A percentile compares a stretch with the other conserved stretches of the same genome.
phyloP scores from a whole-genome alignment of 2,329 filamentous ascomycete genomes.

The Botrytis deweyae region DNA sequence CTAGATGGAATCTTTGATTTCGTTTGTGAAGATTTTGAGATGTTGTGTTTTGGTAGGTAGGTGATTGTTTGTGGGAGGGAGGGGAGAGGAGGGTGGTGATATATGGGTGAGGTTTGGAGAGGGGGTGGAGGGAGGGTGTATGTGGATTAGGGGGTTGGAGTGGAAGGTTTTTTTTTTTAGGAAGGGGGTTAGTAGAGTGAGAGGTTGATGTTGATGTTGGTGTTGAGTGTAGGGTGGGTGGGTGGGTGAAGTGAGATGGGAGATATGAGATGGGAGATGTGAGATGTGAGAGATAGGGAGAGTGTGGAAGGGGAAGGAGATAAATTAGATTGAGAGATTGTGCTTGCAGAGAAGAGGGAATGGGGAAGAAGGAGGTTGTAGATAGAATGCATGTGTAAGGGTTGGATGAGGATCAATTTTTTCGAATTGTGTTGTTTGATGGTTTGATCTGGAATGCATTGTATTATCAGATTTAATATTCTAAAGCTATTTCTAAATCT shows the following conservation, averaged over 20 bases:
- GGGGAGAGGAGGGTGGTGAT: background rate
- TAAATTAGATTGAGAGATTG: background rate
- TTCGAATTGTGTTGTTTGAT: rapidly evolving
- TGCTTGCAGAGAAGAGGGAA: background rate
- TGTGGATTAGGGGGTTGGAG: too few species aligned
- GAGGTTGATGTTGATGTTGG: too few species aligned
- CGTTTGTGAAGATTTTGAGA: background rate
- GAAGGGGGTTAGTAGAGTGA: background rate
- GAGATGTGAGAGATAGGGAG: too few species aligned
- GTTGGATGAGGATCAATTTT: background rate
- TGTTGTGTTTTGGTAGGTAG: background rate
- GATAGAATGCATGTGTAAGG: background rate
- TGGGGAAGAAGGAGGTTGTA: rapidly evolving
- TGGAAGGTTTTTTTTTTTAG: too few species aligned
- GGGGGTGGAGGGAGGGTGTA: too few species aligned
- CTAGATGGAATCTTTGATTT: background rate
- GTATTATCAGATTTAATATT: too few species aligned
- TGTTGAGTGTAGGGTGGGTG: background rate
- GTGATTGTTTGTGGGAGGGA: background rate
- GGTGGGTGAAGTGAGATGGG: too few species aligned
- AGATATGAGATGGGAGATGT: too few species aligned
- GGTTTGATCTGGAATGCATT: background rate
- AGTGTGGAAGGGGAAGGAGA: background rate
- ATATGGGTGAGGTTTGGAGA: background rate
- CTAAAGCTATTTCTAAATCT: too few species aligned